Base-by-base conservation (phyloP, 164 flowering plant species). In the Chloranthus sessilifolius region DNA sequence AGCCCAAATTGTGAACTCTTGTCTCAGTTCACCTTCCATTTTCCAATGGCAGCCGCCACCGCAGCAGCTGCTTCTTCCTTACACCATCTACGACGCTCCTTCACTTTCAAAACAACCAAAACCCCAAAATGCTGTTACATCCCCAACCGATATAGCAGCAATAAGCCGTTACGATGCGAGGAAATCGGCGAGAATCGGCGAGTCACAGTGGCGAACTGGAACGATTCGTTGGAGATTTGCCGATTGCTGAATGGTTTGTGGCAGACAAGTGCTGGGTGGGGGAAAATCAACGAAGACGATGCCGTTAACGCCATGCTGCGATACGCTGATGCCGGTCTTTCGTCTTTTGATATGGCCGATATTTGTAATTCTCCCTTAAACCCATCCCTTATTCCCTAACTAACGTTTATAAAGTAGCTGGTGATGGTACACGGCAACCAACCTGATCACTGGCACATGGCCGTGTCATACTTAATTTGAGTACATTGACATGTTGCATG, bases 201-300 rank as follows among this genome's bases (percentile, higher is more conserved):
- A 45, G 73, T 67, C 34, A 69, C 58, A 31, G 58, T 85, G 69
- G 78, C 62, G 70, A 83, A 74, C 54, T 92, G 95, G 23, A 62
- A 66, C 45, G 98, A 91, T 59, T 83, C 88, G 39, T 59, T 91
- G 41, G 85, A 78, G 39, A 85, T 90, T 30, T 82, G 92, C 68
- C 52, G 92, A 56, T 79, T 90, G 8, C 58, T 87, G 27, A 91
- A 91, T 47, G 98, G 95, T 11, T 81, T 91, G 96, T 91, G 98
- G 98, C 98, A 91, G 71, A 83, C 95, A 3, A 87, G 96, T 42
- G 98, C 95, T 14, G 96, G 95, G 1, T 85, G 96, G 96, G 98
- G 98, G 3, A 56, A 73, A 46, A 87, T 91, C 68, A 85, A 91
- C 50, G 64, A 90, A 4, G 73, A 83, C 47, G 81, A 65, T 59